These are phyloP conservation scores for Fusarium sp. DNA, from an alignment of 2,329 filamentous ascomycete species.

Conservation along the genomic window DNA sequence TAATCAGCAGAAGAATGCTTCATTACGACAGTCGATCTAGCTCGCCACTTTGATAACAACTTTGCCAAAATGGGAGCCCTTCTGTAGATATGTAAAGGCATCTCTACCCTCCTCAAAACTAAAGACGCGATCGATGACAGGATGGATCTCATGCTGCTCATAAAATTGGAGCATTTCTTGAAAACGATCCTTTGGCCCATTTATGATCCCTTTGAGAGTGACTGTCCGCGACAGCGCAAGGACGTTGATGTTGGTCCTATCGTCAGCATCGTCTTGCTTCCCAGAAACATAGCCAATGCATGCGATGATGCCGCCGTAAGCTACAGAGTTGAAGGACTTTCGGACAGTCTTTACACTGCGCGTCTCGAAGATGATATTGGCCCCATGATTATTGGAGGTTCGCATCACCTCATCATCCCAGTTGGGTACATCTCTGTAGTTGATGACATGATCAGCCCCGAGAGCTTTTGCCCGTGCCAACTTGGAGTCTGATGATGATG, in stretches of 20 bases:
- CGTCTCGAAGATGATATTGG: background rate
- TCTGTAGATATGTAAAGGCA: background rate
- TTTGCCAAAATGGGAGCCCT: background rate
- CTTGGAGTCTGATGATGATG: constrained; percentile 1
- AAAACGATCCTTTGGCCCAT: background rate
- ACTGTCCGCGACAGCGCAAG: background rate
- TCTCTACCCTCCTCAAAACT: background rate
- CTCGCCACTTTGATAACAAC: background rate
- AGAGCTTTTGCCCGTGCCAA: background rate
- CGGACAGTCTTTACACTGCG: background rate
- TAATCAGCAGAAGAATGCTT: too few species aligned
- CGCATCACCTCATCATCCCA: background rate
- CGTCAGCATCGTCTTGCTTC: background rate
- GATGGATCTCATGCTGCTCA: background rate
- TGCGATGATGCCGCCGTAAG: background rate
- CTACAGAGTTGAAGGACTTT: background rate
- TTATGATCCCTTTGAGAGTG: background rate
- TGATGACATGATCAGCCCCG: background rate
- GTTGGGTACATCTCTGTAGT: background rate
- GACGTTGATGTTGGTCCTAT: background rate
- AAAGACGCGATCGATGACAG: background rate
- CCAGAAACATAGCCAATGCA: background rate
- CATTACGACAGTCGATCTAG: too few species aligned
- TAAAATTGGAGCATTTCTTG: background rate
- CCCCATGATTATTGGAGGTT: background rate